Base-by-base conservation (phyloP, 768 basidiomycete species). In the Termitomyces eurrhizus region DNA sequence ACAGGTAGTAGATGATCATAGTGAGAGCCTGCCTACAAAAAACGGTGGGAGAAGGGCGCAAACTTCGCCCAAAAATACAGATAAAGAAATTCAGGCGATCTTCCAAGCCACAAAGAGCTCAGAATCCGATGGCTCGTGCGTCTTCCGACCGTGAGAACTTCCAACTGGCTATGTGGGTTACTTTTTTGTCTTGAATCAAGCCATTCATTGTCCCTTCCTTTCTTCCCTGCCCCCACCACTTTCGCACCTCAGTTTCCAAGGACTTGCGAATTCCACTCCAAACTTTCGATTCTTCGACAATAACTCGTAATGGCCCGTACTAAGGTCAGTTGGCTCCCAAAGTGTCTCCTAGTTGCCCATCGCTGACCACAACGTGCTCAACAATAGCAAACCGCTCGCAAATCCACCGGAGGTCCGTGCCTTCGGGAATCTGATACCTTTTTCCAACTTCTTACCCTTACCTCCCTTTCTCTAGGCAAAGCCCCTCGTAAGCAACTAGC, bases 401-500 rank as follows among this genome's bases (percentile, higher is more conserved):
- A 98, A 83, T 97, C 95, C 60, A 97, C 96, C 65, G 96, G 96
- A 90, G 95, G 94, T 88, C 68, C 67, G 85, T 78, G 60, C 57
- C 67, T 66, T 53, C 57, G 46, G 48, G 24, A 52, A 52, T 67
- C 66, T 60, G 64, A 64, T 37, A 63, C 59, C 33, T 61, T 64
- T 62, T 62, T 51, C 60, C 64, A 59, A 61, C 56, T 56, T 41
- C 51, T 29, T 56, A 49, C 58, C 59, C 62, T 60, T 56, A 57
- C 51, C 24, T 8, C 65, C 42, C 64, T 66, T 70, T 66, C 65
- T 67, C 69, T 68, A 90, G 90, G 90, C 72, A 92, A 92, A 75
- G 91, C 91, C 56, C 92, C 92, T 61, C 89, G 92, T 82, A 94
- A 94, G 76, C 93, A 95, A 77, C 86, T 96, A 77, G 93, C 94